Evolutionary conservation across 768 basidiomycete species (phyloP).

Genomic region (Suillus variegatus): DNA sequence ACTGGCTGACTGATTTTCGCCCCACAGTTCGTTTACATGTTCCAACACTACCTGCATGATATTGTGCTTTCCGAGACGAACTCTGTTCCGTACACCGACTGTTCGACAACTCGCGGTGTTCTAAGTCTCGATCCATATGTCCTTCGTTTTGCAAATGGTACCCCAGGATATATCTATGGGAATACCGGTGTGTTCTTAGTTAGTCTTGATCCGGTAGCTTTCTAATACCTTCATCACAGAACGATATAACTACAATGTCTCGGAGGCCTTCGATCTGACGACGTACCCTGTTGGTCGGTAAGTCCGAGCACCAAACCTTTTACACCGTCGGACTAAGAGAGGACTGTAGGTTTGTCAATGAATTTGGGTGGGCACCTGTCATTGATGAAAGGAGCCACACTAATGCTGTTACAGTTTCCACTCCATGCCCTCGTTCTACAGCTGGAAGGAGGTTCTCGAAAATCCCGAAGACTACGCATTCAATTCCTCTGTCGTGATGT

Average conservation of each 20-base stretch:
- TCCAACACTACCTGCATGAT: conserved; percentile 52
- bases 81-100: conserved; percentile 60
- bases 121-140: conserved; percentile 58
- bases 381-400: background rate
- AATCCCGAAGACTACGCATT: conserved; percentile 55
- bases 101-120: conserved; percentile 58
- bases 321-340: background rate
- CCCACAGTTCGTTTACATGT: conserved; percentile 47
- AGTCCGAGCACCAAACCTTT: conserved; percentile 10
- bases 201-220: background rate
- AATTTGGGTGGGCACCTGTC: conserved; percentile 47
- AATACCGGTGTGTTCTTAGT: conserved; percentile 42
- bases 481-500: conserved; percentile 57
- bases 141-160: conserved; percentile 50
- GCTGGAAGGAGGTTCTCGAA: conserved; percentile 56
- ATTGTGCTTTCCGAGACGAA: conserved; percentile 50
- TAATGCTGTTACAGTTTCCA: conserved; percentile 44
- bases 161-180: conserved; percentile 55
- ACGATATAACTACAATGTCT: conserved; percentile 57
- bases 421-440: conserved; percentile 64
- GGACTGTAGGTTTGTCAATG: conserved; percentile 50
- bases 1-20: background rate
- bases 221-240: conserved; percentile 33
- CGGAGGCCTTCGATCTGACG: conserved; percentile 52
- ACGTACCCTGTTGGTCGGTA: conserved; percentile 52